These are phyloP conservation scores for Allodekkera sacchari DNA, from an alignment of 805 yeast species.

Conservation along the genomic window DNA sequence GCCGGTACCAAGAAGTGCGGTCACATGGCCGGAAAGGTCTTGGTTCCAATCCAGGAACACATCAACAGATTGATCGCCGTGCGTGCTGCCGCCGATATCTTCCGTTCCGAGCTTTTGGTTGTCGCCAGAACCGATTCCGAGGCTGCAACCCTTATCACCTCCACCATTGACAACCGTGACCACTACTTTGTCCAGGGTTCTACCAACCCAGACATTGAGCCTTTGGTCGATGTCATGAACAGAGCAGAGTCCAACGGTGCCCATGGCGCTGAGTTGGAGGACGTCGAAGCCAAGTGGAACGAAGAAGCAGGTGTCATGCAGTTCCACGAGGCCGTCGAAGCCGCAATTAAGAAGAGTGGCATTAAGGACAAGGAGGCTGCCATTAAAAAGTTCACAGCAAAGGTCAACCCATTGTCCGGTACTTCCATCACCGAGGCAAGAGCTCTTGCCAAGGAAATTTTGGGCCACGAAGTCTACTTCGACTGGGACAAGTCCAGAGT, in stretches of 20 bases:
- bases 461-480: conserved; percentile 79
- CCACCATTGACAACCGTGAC: conserved; percentile 90
- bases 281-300: conserved; percentile 77
- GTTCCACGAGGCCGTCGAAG: conserved; percentile 87
- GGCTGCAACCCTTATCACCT: conserved; percentile 91
- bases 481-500: conserved; percentile 95
- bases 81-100: conserved; percentile 90
- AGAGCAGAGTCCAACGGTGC: conserved; percentile 74
- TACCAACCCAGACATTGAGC: conserved; percentile 73
- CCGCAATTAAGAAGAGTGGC: conserved; percentile 56
- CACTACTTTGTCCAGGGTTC: conserved; percentile 88
- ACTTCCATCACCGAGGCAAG: conserved; percentile 77
- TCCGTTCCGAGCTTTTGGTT: conserved; percentile 75
- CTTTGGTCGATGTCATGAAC: conserved; percentile 69
- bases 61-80: conserved; percentile 89
- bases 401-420: conserved; percentile 68
- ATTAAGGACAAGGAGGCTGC: conserved; percentile 53
- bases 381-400: conserved; percentile 54
- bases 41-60: conserved; percentile 96
- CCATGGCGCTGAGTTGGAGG: conserved; percentile 60
- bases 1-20: conserved; percentile 99
- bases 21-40: conserved; percentile 97
- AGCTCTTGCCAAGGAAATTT: conserved; percentile 59
- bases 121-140: conserved; percentile 97
- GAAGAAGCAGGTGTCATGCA: conserved; percentile 74